Evolutionary conservation across 106 monocot species (phyloP), one percentile per base, ranked within the genome.

Genomic region (Xerophyta viscosa): DNA sequence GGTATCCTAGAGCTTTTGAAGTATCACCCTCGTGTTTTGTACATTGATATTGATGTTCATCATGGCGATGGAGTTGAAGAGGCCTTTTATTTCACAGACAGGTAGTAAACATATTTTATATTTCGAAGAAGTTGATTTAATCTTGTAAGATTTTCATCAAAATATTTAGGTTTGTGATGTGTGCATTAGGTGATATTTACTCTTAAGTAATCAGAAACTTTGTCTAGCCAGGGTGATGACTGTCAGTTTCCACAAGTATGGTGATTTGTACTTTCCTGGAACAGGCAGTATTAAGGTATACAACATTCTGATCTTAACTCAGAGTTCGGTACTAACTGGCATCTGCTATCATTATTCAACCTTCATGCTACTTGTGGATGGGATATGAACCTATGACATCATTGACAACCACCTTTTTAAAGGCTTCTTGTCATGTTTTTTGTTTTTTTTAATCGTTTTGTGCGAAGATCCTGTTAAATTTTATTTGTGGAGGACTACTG

Each of bases 1-100:
- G 96, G 96, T 29, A 96, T 96, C 48, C 50, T 96, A 43, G 96
- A 96, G 66, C 96, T 96, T 70, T 81, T 96, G 20, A 96, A 96
- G 39, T 89, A 85, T 58, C 96, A 96, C 81, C 81, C 89, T 27
- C 75, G 96, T 27, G 85, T 96, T 66, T 48, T 96, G 11, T 96
- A 96, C 58, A 85, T 96, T 26, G 96, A 96, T 66, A 96, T 96
- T 57, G 96, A 96, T 76, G 79, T 96, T 36, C 96, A 96, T 71
- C 96, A 96, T 71, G 96, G 96, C 21, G 96, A 96, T 71, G 96
- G 96, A 30, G 96, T 96, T 58, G 89, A 96, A 81, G 96, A 96
- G 70, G 89, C 96, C 39, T 96, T 89, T 50, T 96, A 85, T 58
- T 96, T 85, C 76, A 89, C 89, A 41, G 89, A 96, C 69, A 96